A percentile compares a stretch with the other conserved stretches of the same genome.
Evolutionary conservation across 2,329 filamentous ascomycete genomes (phyloP).

Genomic region (Colletotrichum gloeosporioides): DNA sequence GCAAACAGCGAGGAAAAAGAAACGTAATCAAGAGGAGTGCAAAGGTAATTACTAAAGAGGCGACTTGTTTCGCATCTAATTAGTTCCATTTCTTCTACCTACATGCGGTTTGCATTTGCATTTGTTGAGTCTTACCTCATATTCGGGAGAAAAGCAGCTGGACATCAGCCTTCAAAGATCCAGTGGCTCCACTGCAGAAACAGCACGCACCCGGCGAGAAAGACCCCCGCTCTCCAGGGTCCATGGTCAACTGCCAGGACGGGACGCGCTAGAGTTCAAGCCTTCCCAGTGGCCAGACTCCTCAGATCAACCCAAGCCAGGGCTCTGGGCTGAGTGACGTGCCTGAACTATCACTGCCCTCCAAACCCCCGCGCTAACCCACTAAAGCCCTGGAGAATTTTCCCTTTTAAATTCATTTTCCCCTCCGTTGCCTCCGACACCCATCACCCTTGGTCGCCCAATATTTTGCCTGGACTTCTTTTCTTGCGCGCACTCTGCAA

Average conservation of each 20-base stretch:
- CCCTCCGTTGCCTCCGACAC: conserved; percentile 14
- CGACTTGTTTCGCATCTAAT: background rate
- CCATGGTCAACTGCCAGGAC: conserved; percentile 9
- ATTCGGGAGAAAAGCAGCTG: background rate
- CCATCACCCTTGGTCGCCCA: background rate
- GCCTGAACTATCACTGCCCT: conserved; percentile 14
- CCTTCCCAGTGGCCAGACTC: background rate
- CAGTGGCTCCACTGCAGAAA: background rate
- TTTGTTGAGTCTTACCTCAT: background rate
- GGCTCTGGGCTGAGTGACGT: conserved; percentile 15
- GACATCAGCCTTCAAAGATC: background rate
- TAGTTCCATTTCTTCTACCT: background rate
- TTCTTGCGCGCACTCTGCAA: background rate
- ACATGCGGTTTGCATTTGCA: background rate
- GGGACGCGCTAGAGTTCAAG: conserved; percentile 1
- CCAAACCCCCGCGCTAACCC: conserved; percentile 24
- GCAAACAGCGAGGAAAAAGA: background rate
- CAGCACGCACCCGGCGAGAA: background rate
- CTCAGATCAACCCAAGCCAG: background rate
- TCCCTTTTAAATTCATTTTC: conserved; percentile 24
- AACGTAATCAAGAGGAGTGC: background rate
- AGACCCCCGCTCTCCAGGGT: conserved; percentile 14
- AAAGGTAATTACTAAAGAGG: background rate
- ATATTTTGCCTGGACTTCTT: background rate
- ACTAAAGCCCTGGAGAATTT: conserved; percentile 25